phyloP scores from a whole-genome alignment of 257 asterid species.

The Salvia hispanica region DNA sequence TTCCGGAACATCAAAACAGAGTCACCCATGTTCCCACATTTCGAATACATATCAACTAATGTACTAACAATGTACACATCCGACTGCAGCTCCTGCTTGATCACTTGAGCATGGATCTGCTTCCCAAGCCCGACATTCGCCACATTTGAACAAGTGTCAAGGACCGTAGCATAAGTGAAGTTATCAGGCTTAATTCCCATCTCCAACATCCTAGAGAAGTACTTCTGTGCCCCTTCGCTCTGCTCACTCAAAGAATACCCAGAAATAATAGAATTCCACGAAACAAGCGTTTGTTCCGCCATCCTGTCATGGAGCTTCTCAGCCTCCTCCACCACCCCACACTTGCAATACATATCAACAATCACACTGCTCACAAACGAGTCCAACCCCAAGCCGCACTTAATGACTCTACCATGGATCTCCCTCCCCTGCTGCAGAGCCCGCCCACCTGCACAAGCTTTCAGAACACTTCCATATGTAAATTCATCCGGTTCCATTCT shows the following conservation, averaged over 20 bases:
- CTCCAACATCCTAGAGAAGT: constrained; percentile 66
- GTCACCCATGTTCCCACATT: constrained; percentile 81
- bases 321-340: constrained; percentile 78
- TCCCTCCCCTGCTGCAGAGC: constrained; percentile 61
- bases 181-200: constrained; percentile 70
- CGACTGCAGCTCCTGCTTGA: constrained; percentile 75
- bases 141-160: constrained; percentile 81
- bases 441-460: constrained; percentile 82
- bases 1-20: constrained; percentile 68
- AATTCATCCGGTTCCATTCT: constrained; percentile 84
- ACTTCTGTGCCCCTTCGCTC: constrained; percentile 75
- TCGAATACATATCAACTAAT: constrained; percentile 93
- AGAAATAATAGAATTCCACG: constrained; percentile 88
- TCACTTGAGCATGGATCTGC: constrained; percentile 88
- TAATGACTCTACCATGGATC: constrained; percentile 68
- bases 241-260: constrained; percentile 71
- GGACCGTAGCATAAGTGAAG: constrained; percentile 88
- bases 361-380: constrained; percentile 73
- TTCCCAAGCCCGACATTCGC: constrained; percentile 84
- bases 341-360: constrained; percentile 90
- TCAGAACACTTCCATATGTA: constrained; percentile 82
- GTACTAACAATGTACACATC: constrained; percentile 82
- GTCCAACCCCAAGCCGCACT: constrained; percentile 72
- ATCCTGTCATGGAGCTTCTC: constrained; percentile 65
- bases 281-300: constrained; percentile 50